These are phyloP conservation scores for Trichophaea hybrida DNA, from an alignment of 2,329 filamentous ascomycete species.

Conservation along the genomic window DNA sequence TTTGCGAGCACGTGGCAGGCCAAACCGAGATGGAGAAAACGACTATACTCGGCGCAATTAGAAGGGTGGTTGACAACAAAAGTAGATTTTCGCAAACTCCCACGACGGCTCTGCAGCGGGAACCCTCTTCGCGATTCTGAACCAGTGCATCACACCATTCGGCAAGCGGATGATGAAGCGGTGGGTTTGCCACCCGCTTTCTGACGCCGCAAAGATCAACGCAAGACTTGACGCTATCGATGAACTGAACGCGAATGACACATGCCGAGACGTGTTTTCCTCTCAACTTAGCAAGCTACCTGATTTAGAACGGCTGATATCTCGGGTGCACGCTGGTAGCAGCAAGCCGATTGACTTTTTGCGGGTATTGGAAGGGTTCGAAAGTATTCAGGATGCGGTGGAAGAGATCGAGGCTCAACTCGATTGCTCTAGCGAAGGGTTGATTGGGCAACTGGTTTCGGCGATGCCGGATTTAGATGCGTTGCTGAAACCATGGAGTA, in stretches of 20 bases:
- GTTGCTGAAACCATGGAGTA: conserved; percentile 70
- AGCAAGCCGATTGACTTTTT: conserved; percentile 88
- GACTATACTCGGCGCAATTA: too few species aligned
- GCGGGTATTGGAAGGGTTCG: conserved; percentile 83
- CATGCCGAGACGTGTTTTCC: conserved; percentile 72
- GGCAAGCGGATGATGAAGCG: conserved; percentile 70
- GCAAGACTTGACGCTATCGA: conserved; percentile 89
- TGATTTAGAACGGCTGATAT: conserved; percentile 85
- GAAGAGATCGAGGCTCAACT: conserved; percentile 58
- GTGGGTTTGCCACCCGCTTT: conserved; percentile 92
- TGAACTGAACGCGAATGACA: conserved; percentile 68
- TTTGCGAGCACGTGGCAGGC: too few species aligned
- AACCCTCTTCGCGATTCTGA: conserved; percentile 77
- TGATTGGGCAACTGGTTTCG: conserved; percentile 68
- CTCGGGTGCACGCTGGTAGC: conserved; percentile 76
- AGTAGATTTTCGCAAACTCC: conserved; percentile 67
- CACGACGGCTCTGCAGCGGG: conserved; percentile 68
- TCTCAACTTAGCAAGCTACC: conserved; percentile 81
- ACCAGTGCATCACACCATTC: conserved; percentile 89
- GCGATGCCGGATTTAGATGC: conserved; percentile 73
- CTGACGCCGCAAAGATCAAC: conserved; percentile 76
- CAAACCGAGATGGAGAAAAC: neutral
- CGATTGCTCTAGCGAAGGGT: conserved; percentile 49
- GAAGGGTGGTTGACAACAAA: neutral
- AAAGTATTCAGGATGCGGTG: conserved; percentile 94